Evolutionary conservation across 805 yeast species (phyloP), one percentile per base, ranked within the genome.

Genomic region (Torulaspora indica): DNA sequence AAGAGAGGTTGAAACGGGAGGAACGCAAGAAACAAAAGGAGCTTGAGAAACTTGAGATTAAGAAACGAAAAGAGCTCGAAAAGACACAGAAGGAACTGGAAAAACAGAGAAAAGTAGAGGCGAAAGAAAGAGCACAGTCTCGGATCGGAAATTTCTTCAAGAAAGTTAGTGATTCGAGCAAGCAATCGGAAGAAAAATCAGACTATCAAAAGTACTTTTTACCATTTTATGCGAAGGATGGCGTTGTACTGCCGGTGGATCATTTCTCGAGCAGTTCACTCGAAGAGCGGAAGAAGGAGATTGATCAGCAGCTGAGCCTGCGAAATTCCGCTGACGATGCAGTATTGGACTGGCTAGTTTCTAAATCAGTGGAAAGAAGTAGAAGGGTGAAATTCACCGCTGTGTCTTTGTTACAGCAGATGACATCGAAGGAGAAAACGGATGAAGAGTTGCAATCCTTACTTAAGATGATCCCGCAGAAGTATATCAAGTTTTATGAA

Each of bases 401-500:
- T 43, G 54, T 68, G 8, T 48, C 48, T 0, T 42, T 72, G 14
- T 52, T 73, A 34, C 60, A 58, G 15, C 56, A 58, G 17, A 64
- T 73, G 64, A 61, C 68, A 12, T 32, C 71, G 58, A 45, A 53
- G 51, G 76, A 73, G 43, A 74, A 73, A 46, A 53, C 61, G 8
- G 67, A 63, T 36, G 48, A 42, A 57, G 69, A 57, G 54, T 62
- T 46, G 60, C 73, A 42, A 46, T 54, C 31, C 27, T 52, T 47
- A 23, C 45, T 49, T 47, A 53, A 48, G 14, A 48, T 35, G 39
- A 49, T 67, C 13, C 71, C 72, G 5, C 60, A 64, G 8, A 67
- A 67, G 45, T 71, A 61, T 43, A 66, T 72, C 36, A 69, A 68
- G 45, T 72, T 72, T 54, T 73, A 75, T 48, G 83, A 78, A 48